A percentile compares a stretch with the other conserved stretches of the same genome.
Conservation (phyloP, 352 stramenopile species). For the Phytophthora pini region DNA sequence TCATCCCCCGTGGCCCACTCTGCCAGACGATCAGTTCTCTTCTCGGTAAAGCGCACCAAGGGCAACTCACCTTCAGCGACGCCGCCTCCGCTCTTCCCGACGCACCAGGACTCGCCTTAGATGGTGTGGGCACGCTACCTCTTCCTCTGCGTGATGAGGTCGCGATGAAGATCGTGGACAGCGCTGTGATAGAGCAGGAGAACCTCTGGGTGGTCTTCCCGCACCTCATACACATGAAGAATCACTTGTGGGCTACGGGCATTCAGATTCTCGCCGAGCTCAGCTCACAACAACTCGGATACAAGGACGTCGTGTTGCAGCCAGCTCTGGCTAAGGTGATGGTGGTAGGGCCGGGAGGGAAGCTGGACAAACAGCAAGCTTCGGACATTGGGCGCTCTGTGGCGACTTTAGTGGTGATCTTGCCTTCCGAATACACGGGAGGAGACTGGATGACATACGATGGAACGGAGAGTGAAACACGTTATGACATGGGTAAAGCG, state of each 20-base stretch:
- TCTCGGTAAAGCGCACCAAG: neutral
- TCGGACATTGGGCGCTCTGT: neutral
- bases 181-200: neutral
- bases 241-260: slow-evolving; percentile 2
- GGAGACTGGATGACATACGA: neutral
- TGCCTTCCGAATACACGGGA: slow-evolving; percentile 5
- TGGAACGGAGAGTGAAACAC: neutral
- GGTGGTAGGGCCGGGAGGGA: neutral
- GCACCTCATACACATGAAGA: slow-evolving; percentile 16
- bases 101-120: slow-evolving; percentile 6
- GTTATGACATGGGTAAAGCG: neutral
- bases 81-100: slow-evolving; percentile 4
- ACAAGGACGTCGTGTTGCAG: neutral
- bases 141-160: slow-evolving; percentile 10
- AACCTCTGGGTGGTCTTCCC: slow-evolving; percentile 8
- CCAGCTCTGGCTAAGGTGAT: slow-evolving; percentile 8
- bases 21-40: neutral
- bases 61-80: slow-evolving; percentile 3
- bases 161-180: neutral
- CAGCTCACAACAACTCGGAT: slow-evolving; percentile 6
- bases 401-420: slow-evolving; percentile 7
- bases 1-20: neutral
- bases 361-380: neutral
- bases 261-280: slow-evolving; percentile 1
- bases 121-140: slow-evolving; percentile 1